phyloP scores from a whole-genome alignment of 2,329 filamentous ascomycete species.

The Aspergillus proliferans region DNA sequence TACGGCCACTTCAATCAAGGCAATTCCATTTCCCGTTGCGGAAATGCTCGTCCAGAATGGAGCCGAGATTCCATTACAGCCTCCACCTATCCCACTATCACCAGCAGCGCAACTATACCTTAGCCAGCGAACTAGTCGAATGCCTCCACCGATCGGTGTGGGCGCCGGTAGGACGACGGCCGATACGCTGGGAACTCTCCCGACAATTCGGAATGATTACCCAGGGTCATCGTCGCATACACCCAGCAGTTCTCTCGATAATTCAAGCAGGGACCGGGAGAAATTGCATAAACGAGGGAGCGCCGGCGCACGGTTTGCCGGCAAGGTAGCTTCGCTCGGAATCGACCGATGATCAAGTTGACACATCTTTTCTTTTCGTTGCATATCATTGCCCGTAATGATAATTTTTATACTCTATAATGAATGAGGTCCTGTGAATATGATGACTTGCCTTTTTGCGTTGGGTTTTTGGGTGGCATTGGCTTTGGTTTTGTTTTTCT shows the following conservation, averaged over 20 bases:
- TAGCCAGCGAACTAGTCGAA: conserved; percentile 59
- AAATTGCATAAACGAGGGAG: conserved; percentile 73
- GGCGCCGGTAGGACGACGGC: conserved; percentile 28
- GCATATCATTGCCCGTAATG: background rate
- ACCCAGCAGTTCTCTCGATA: conserved; percentile 26
- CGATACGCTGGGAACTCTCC: conserved; percentile 59
- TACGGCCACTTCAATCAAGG: conserved; percentile 33
- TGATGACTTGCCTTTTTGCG: conserved; percentile 10
- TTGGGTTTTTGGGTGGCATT: background rate
- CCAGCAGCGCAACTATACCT: conserved; percentile 75
- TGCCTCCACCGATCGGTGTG: conserved; percentile 39
- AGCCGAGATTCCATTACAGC: conserved; percentile 69
- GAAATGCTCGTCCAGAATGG: conserved; percentile 92
- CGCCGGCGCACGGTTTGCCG: conserved; percentile 62
- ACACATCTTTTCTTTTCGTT: background rate
- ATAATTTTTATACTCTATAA: conserved; percentile 13
- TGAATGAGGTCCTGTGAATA: conserved; percentile 14
- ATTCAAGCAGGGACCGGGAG: conserved; percentile 51
- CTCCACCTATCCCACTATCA: conserved; percentile 79
- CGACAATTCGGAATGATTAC: conserved; percentile 41
- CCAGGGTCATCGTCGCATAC: conserved; percentile 22
- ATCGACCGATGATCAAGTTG: conserved; percentile 32
- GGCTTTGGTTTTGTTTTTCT: too few species aligned
- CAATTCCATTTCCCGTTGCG: conserved; percentile 75
- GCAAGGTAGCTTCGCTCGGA: conserved; percentile 41